Evolutionary conservation across 192 early-diverging fungal species (phyloP).

Genomic region (Coemansia sp.): DNA sequence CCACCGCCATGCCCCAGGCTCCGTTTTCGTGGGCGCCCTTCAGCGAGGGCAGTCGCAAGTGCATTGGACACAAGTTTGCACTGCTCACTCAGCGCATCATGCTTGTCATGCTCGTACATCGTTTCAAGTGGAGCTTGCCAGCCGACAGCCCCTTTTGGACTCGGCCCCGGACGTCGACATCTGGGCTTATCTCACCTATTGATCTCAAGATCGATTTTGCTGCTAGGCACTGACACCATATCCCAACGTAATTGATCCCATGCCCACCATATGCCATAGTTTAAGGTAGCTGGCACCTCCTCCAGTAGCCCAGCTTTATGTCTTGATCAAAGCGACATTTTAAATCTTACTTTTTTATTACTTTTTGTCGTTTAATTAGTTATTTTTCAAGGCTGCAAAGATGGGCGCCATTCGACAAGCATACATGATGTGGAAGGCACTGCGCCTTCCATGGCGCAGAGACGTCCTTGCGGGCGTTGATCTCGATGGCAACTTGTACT

Average conservation of each 20-base stretch:
- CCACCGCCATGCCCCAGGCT: background rate
- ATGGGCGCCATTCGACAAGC: slow-evolving; percentile 23
- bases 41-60: slow-evolving; percentile 56
- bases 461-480: slow-evolving; percentile 36
- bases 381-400: background rate
- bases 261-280: slow-evolving; percentile 1
- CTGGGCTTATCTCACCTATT: slow-evolving; percentile 45
- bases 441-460: slow-evolving; percentile 49
- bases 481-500: slow-evolving; percentile 49
- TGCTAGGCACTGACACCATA: slow-evolving; percentile 7
- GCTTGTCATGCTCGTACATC: slow-evolving; percentile 53
- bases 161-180: slow-evolving; percentile 28
- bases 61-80: slow-evolving; percentile 61
- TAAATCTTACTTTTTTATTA: too few relatives aligned
- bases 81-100: slow-evolving; percentile 61
- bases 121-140: slow-evolving; percentile 46
- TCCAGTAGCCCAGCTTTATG: background rate
- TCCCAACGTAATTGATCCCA: background rate
- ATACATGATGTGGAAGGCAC: slow-evolving; percentile 42
- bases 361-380: background rate
- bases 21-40: slow-evolving; percentile 60
- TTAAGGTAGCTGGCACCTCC: background rate
- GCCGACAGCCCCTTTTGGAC: slow-evolving; percentile 36
- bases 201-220: slow-evolving; percentile 32
- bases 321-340: background rate